A percentile compares a stretch with the other conserved stretches of the same genome.
phyloP scores from a whole-genome alignment of 495 filamentous ascomycete genomes.

The Aspergillus conjunctus region DNA sequence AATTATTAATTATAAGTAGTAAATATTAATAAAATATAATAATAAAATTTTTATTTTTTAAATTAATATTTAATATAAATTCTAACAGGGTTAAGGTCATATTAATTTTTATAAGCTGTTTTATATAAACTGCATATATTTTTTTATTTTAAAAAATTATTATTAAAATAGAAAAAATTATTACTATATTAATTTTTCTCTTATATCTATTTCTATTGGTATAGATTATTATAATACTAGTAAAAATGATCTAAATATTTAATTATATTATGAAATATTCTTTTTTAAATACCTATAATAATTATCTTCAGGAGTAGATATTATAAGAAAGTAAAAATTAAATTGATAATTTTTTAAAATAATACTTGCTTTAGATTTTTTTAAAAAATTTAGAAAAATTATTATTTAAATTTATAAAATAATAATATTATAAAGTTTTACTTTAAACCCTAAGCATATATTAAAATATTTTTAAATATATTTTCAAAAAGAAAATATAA shows the following conservation, averaged over 20 bases:
- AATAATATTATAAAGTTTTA: neutral
- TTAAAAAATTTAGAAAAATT: neutral
- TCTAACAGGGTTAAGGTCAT: neutral
- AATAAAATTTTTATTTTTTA: neutral
- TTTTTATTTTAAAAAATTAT: neutral
- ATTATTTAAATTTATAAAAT: neutral
- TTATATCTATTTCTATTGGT: neutral
- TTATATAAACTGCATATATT: neutral
- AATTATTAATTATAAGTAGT: neutral
- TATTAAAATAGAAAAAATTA: neutral
- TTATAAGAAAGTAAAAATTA: neutral
- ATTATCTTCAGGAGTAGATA: neutral
- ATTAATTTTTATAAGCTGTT: neutral
- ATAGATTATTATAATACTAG: too few species aligned
- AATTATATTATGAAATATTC: too few species aligned
- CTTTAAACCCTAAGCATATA: neutral
- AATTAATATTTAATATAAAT: neutral
- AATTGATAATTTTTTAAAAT: neutral
- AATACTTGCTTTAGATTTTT: neutral
- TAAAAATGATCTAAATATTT: too few species aligned
- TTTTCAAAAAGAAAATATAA: neutral
- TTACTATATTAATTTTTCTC: neutral
- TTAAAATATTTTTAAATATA: neutral
- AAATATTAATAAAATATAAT: neutral
- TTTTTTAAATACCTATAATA: neutral